These are phyloP conservation scores for Omphalotus guepiniiformis DNA, from an alignment of 768 basidiomycete genomes.

Conservation along the genomic window DNA sequence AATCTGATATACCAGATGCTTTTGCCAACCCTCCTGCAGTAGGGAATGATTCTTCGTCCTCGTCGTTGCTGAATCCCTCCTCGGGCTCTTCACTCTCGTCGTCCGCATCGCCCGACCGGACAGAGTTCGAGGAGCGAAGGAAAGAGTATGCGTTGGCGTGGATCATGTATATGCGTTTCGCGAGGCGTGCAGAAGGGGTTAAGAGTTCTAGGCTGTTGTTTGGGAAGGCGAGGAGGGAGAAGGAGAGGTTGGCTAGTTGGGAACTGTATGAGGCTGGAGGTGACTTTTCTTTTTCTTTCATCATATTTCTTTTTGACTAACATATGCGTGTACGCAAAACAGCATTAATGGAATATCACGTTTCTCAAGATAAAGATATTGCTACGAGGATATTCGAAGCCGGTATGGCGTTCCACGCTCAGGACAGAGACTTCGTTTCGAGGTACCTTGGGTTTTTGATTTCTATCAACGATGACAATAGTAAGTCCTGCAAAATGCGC, in stretches of 20 bases:
- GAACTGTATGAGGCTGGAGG: constrained; percentile 92
- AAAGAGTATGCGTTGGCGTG: constrained; percentile 75
- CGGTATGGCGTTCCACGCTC: constrained; percentile 78
- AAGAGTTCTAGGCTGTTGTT: constrained; percentile 77
- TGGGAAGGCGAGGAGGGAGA: constrained; percentile 71
- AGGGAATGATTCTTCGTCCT: too few species aligned
- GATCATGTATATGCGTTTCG: constrained; percentile 94
- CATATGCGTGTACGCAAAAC: too few species aligned
- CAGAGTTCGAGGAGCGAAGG: constrained; percentile 29
- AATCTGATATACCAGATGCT: too few species aligned
- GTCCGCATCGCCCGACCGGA: too few species aligned
- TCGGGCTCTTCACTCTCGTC: too few species aligned
- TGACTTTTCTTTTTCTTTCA: constrained; percentile 28
- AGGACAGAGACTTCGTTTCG: constrained; percentile 81
- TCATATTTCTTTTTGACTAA: neutral
- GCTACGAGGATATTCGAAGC: constrained; percentile 93
- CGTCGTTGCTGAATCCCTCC: too few species aligned
- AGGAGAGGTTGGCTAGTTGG: constrained; percentile 75
- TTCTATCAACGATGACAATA: constrained; percentile 91
- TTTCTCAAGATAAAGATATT: constrained; percentile 69
- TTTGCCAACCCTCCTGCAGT: too few species aligned
- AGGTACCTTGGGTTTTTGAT: constrained; percentile 92
- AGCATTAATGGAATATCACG: constrained; percentile 97
- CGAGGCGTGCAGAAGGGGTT: constrained; percentile 81
- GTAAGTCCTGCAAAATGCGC: constrained; percentile 57